phyloP scores from a whole-genome alignment of 1,139 yeast genomes.

The Sugiyamaella sp. region DNA sequence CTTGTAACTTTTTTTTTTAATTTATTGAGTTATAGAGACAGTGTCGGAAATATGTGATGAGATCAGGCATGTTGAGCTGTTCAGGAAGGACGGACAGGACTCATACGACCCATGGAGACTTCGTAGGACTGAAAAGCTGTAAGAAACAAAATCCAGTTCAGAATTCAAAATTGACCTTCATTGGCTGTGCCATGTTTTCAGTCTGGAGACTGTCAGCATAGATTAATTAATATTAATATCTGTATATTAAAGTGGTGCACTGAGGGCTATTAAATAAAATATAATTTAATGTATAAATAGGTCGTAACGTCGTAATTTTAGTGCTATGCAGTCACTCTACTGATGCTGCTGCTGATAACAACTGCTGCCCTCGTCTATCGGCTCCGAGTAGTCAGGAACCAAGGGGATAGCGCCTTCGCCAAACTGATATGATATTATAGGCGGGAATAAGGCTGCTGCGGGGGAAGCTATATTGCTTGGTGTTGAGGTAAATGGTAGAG shows the following conservation, averaged over 20 bases:
- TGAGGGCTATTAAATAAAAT: background rate
- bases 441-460: slow-evolving; percentile 30
- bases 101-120: no score
- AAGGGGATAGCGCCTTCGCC: slow-evolving; percentile 33
- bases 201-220: no score
- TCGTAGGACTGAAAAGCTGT: no score
- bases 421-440: slow-evolving; percentile 31
- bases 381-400: slow-evolving; percentile 32
- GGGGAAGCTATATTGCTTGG: slow-evolving; percentile 9
- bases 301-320: slow-evolving; percentile 13
- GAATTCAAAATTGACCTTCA: no score
- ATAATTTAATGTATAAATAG: background rate
- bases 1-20: background rate
- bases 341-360: background rate
- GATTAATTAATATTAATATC: no score
- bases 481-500: slow-evolving; percentile 1
- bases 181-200: no score
- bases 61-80: no score
- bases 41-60: no score
- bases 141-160: no score
- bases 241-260: no score
- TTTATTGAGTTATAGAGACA: background rate
- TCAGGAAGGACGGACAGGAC: no score
- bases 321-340: background rate
- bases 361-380: slow-evolving; percentile 9